A percentile compares a stretch with the other conserved stretches of the same genome.
Evolutionary conservation across 768 basidiomycete genomes (phyloP).

Genomic region (Serendipita sp.): DNA sequence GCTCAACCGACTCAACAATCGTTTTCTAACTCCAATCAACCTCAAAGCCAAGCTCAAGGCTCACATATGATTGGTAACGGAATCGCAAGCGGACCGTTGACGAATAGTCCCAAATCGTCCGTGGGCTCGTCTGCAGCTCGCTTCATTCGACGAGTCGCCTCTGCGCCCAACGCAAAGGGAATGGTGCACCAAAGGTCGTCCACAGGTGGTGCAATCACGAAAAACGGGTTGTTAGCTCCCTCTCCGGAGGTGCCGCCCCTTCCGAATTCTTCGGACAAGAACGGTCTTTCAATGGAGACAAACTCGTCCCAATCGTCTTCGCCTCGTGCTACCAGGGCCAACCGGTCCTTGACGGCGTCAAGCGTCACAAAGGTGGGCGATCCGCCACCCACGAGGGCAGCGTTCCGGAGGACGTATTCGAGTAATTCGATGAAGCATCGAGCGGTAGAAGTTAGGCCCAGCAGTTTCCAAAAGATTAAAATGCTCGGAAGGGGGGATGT

Average conservation of each 20-base stretch:
- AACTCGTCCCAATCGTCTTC: conserved; percentile 56
- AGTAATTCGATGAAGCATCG: conserved; percentile 63
- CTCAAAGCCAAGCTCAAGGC: not conserved
- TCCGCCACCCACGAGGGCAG: conserved; percentile 33
- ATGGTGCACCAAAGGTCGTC: conserved; percentile 35
- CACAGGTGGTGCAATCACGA: conserved; percentile 30
- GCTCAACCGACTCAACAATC: conserved; percentile 10
- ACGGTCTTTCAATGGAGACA: conserved; percentile 60
- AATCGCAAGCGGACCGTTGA: not conserved
- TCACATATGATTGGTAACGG: not conserved
- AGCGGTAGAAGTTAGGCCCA: conserved; percentile 86
- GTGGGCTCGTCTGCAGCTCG: conserved; percentile 39
- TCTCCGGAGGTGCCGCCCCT: conserved; percentile 36
- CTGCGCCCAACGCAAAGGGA: conserved; percentile 90
- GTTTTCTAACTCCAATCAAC: not conserved
- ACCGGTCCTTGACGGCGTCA: conserved; percentile 9
- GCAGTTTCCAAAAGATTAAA: conserved; percentile 91
- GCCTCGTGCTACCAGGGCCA: conserved; percentile 6
- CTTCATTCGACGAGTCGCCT: conserved; percentile 89
- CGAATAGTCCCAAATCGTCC: conserved; percentile 5
- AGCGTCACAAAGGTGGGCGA: conserved; percentile 13
- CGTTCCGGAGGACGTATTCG: conserved; percentile 90
- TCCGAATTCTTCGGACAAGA: conserved; percentile 33
- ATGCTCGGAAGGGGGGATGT: conserved; percentile 98
- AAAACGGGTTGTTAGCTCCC: conserved; percentile 66